A percentile compares a stretch with the other conserved stretches of the same genome.
phyloP scores from a whole-genome alignment of 306 rosid species.

The Acmispon strigosus region DNA sequence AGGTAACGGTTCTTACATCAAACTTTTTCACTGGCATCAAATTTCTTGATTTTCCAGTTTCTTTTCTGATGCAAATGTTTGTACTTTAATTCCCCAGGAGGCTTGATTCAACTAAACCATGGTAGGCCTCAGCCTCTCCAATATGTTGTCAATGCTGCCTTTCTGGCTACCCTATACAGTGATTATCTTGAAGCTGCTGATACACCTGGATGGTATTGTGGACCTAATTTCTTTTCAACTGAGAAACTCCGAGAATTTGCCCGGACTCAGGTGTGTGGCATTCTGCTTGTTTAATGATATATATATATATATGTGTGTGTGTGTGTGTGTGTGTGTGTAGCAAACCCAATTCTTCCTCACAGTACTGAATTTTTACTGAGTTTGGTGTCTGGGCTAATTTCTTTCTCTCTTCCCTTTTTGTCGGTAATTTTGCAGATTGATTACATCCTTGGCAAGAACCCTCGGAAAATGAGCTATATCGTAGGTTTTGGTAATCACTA shows the following conservation, averaged over 20 bases:
- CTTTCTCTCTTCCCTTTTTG: not conserved
- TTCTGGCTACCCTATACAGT: conserved; percentile 82
- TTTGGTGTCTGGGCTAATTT: not conserved
- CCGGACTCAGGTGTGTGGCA: conserved; percentile 58
- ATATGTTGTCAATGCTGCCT: conserved; percentile 91
- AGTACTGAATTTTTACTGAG: not conserved
- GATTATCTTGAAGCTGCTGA: conserved; percentile 97
- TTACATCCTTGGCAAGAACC: conserved; percentile 91
- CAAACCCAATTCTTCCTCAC: conserved; percentile 1
- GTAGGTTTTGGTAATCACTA: conserved; percentile 82
- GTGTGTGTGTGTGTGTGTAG: not conserved
- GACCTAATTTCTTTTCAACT: conserved; percentile 87
- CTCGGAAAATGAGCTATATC: conserved; percentile 80
- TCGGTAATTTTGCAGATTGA: conserved; percentile 58
- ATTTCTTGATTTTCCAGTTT: not conserved
- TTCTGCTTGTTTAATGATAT: not conserved
- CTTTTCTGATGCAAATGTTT: conserved; percentile 1
- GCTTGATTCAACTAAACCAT: conserved; percentile 87
- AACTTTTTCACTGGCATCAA: not conserved
- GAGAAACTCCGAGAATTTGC: conserved; percentile 82
- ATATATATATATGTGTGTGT: too few relatives aligned
- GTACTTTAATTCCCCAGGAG: conserved; percentile 45
- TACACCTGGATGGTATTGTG: conserved; percentile 99
- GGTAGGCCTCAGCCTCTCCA: conserved; percentile 99
- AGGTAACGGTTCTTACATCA: conserved; percentile 39